phyloP scores from a whole-genome alignment of 1,139 yeast genomes.

The Geotrichum restrictum region DNA sequence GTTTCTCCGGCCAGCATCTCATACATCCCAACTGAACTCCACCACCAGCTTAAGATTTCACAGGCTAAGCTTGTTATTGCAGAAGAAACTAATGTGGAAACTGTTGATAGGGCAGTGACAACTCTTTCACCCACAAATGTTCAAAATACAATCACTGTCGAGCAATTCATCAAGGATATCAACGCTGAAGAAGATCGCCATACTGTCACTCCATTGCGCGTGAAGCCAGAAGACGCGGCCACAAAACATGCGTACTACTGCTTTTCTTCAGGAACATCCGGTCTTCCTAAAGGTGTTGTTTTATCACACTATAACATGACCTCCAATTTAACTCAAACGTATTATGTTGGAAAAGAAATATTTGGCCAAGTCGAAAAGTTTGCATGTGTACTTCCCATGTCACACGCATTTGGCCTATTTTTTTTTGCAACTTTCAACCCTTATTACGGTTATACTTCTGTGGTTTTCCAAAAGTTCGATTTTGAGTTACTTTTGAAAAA shows the following conservation, averaged over 20 bases:
- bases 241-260: slow-evolving; percentile 39
- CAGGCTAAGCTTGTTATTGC: slow-evolving; percentile 34
- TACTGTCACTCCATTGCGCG: slow-evolving; percentile 1
- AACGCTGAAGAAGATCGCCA: slow-evolving; percentile 12
- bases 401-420: slow-evolving; percentile 40
- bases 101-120: slow-evolving; percentile 34
- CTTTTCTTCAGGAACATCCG: slow-evolving; percentile 77
- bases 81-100: slow-evolving; percentile 24
- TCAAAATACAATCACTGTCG: slow-evolving; percentile 23
- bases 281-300: slow-evolving; percentile 69
- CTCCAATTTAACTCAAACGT: slow-evolving; percentile 32
- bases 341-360: slow-evolving; percentile 18
- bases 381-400: slow-evolving; percentile 38
- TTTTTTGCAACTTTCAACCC: slow-evolving; percentile 30
- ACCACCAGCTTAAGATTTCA: slow-evolving; percentile 36
- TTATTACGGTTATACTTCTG: slow-evolving; percentile 28
- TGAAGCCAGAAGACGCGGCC: slow-evolving; percentile 24
- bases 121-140: slow-evolving; percentile 19
- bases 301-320: slow-evolving; percentile 49
- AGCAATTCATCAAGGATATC: slow-evolving; percentile 20
- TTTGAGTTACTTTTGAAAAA: slow-evolving; percentile 33
- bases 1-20: slow-evolving; percentile 40
- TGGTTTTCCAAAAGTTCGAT: slow-evolving; percentile 37
- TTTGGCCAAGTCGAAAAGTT: not conserved
- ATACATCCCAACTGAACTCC: slow-evolving; percentile 37